Base-by-base conservation (phyloP, 106 monocot species). In the Acanthochlamys bracteata region DNA sequence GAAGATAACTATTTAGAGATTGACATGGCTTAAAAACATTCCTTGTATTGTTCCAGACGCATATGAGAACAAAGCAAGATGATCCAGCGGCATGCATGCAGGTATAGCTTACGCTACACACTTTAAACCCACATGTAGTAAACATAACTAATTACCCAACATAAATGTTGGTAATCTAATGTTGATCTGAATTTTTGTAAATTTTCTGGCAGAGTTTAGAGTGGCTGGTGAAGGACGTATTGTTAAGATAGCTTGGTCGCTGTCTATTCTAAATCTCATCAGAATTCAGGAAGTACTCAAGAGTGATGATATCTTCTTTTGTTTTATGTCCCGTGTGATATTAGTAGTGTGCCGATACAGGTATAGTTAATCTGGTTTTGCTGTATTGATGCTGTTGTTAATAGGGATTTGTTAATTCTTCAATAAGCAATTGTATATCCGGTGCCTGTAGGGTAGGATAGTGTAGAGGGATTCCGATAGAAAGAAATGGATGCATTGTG, bases 81-180 rank as follows among this genome's bases (percentile, higher is more conserved):
- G 96, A 92, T 67, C 85, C 91, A 2, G 67, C 91, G 0, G 91
- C 91, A 72, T 96, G 96, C 76, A 86, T 88, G 70, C 69, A 76
- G 84, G 92, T 93, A 67, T 14, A 14, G 33, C 53, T 15, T 46
- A 20, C 43, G 19, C 16, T 55, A 21, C 55, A 49, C 1, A 4
- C 20, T 20, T 20, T 54, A 16, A 19, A 20, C 10, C 0, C n/a
- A 55, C 9, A 55, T 13, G 19, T 15, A 15, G 10, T 55, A 17
- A 0, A 8, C 20, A 20, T 3, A 55, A 20, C 10, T 21, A 49
- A 49, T 2, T 49, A 49, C 2, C 17, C 17, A 14, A 49, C 17
- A 14, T 14, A 49, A 49, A 49, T 2, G 1, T 33, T 33, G 4
- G 6, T 33, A 33, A 33, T 33, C 33, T 33, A 33, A 33, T 3